A percentile compares a stretch with the other conserved stretches of the same genome.
phyloP scores from a whole-genome alignment of 2,329 filamentous ascomycete species.

The Diplodia corticola region DNA sequence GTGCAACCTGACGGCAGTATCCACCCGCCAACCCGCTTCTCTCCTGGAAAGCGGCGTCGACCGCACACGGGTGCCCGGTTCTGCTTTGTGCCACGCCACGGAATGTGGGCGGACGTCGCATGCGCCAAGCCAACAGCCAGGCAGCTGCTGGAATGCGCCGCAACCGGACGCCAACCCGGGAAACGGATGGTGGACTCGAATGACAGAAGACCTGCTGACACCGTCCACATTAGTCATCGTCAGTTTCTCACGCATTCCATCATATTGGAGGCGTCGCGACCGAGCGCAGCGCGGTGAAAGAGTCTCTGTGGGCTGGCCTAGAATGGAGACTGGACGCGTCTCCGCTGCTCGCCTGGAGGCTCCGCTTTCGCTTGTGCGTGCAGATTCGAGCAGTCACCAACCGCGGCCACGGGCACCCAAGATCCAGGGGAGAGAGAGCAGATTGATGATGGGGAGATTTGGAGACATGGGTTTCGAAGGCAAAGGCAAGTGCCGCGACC shows the following conservation, averaged over 20 bases:
- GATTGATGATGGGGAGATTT: background rate
- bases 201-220: background rate
- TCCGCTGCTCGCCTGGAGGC: conserved; percentile 3
- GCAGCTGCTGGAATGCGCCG: background rate
- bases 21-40: background rate
- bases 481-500: conserved; percentile 6
- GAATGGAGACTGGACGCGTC: background rate
- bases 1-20: background rate
- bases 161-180: background rate
- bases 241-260: background rate
- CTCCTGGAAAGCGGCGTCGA: background rate
- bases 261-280: background rate
- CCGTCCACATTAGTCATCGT: too few species aligned
- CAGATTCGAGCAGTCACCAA: background rate
- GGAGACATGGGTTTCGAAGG: background rate
- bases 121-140: conserved; percentile 2
- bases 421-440: background rate
- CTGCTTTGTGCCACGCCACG: background rate
- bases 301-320: background rate
- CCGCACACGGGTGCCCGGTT: background rate
- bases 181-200: background rate
- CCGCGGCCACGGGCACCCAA: background rate
- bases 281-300: background rate
- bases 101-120: background rate
- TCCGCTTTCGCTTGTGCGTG: conserved; percentile 2